These are phyloP conservation scores for Amniculicola lignicola DNA, from an alignment of 495 filamentous ascomycete genomes.

Conservation along the genomic window DNA sequence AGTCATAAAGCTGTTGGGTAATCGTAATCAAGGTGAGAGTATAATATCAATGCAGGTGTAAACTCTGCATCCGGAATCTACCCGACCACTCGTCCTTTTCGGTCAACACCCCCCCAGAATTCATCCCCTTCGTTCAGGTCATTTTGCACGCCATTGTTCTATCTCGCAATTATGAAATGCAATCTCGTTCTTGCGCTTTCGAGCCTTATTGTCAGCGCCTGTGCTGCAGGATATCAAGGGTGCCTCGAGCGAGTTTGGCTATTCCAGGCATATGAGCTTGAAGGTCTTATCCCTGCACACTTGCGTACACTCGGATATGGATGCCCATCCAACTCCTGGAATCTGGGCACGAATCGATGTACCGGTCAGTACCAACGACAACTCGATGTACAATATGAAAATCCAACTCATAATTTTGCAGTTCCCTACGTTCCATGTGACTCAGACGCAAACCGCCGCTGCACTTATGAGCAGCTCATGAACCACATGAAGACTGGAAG, in stretches of 20 bases:
- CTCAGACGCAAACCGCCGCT: background rate
- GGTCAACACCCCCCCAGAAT: too few species aligned
- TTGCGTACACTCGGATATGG: slow-evolving; percentile 1
- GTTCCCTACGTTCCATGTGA: background rate
- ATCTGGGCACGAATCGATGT: too few species aligned
- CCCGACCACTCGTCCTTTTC: too few species aligned
- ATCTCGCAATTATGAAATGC: background rate
- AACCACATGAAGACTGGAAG: background rate
- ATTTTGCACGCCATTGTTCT: too few species aligned
- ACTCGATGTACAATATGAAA: too few species aligned
- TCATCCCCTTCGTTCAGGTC: too few species aligned
- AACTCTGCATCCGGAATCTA: too few species aligned
- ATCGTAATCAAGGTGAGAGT: too few species aligned
- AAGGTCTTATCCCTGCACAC: background rate
- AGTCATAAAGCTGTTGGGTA: too few species aligned
- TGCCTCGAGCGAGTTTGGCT: slow-evolving; percentile 11
- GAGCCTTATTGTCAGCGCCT: background rate
- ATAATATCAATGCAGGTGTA: too few species aligned
- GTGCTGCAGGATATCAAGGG: slow-evolving; percentile 15
- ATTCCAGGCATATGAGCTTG: slow-evolving; percentile 16
- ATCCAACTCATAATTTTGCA: background rate
- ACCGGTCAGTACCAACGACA: too few species aligned
- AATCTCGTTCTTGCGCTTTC: slow-evolving; percentile 1
- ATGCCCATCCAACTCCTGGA: background rate
- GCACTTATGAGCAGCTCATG: slow-evolving; percentile 9